Evolutionary conservation across 768 basidiomycete species (phyloP).

Genomic region (Plicaturopsis crispa): DNA sequence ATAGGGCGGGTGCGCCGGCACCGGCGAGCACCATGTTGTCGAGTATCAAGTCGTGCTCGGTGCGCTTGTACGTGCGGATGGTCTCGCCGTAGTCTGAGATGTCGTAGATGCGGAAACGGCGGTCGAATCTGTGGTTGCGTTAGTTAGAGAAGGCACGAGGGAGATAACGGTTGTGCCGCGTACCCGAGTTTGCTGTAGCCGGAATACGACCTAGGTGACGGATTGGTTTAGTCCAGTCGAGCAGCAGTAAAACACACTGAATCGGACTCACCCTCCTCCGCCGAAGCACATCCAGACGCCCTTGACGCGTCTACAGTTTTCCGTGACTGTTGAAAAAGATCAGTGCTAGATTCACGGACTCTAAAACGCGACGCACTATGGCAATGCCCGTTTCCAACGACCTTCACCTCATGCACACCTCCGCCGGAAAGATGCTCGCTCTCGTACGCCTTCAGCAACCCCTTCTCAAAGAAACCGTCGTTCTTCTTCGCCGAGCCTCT

Average conservation of each 20-base stretch:
- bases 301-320: conserved; percentile 78
- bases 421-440: conserved; percentile 49
- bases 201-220: conserved; percentile 56
- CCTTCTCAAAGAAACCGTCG: conserved; percentile 82
- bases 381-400: conserved; percentile 84
- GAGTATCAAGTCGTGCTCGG: conserved; percentile 60
- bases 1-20: too few species aligned
- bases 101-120: conserved; percentile 84
- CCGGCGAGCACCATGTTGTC: conserved; percentile 62
- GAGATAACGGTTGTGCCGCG: conserved; percentile 12
- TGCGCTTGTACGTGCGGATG: conserved; percentile 81
- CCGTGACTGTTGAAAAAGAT: conserved; percentile 49
- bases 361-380: conserved; percentile 47
- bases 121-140: conserved; percentile 58
- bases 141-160: conserved; percentile 5
- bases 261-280: conserved; percentile 62
- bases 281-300: conserved; percentile 92
- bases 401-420: conserved; percentile 68
- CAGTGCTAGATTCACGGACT: conserved; percentile 5
- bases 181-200: conserved; percentile 76
- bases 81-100: conserved; percentile 89
- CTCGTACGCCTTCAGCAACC: conserved; percentile 63
- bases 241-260: conserved; percentile 4
- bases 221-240: conserved; percentile 6
- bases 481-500: conserved; percentile 61